Conservation (phyloP, 441 rosid genomes). For the Isatis lusitanica region DNA sequence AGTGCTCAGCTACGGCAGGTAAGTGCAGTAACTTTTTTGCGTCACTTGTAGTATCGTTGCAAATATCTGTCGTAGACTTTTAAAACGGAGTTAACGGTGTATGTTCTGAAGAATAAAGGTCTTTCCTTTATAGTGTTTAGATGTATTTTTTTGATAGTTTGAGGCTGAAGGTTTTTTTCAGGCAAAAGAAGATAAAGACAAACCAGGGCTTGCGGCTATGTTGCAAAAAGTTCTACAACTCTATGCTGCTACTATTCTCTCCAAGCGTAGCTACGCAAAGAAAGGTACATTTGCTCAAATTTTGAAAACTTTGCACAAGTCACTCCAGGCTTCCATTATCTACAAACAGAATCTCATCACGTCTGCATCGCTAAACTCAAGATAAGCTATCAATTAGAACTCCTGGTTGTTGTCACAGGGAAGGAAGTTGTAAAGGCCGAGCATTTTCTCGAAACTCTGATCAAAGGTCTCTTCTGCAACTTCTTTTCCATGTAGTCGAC, state of each 20-base stretch:
- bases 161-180: slow-evolving; percentile 40
- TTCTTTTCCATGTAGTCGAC: background rate
- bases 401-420: slow-evolving; percentile 50
- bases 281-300: slow-evolving; percentile 51
- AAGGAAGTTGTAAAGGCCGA: slow-evolving; percentile 73
- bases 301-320: background rate
- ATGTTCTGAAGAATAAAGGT: too few species aligned
- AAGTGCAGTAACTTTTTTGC: slow-evolving; percentile 23
- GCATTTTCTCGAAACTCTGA: slow-evolving; percentile 71
- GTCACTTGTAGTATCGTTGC: background rate
- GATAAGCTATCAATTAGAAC: background rate
- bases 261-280: slow-evolving; percentile 89
- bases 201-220: slow-evolving; percentile 93
- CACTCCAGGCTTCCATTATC: background rate
- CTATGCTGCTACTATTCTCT: slow-evolving; percentile 76
- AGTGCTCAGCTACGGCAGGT: slow-evolving; percentile 88
- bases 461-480: slow-evolving; percentile 52
- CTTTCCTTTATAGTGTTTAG: background rate
- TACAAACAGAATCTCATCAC: background rate
- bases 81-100: background rate
- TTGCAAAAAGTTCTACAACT: slow-evolving; percentile 88
- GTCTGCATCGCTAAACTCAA: background rate
- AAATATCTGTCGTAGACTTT: background rate
- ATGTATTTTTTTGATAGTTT: slow-evolving; percentile 24
- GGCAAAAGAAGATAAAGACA: slow-evolving; percentile 90